phyloP scores from a whole-genome alignment of 2,329 filamentous ascomycete species.

The Fusarium chuoi region DNA sequence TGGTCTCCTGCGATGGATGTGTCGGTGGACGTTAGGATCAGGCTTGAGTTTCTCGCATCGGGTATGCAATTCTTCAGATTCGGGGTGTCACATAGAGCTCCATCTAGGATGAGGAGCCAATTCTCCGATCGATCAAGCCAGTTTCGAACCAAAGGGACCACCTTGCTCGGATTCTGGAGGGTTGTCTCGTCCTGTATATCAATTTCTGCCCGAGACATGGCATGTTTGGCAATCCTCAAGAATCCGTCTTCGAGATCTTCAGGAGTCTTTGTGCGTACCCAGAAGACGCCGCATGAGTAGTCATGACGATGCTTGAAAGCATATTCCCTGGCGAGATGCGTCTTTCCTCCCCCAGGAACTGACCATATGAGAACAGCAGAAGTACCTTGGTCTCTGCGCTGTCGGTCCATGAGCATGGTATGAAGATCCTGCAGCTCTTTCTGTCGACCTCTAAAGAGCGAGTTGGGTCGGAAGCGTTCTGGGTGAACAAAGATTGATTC shows the following conservation, averaged over 20 bases:
- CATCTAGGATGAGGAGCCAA: conserved; percentile 42
- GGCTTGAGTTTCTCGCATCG: conserved; percentile 35
- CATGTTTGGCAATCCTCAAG: conserved; percentile 36
- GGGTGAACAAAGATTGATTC: conserved; percentile 38
- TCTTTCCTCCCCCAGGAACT: conserved; percentile 40
- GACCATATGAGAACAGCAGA: conserved; percentile 40
- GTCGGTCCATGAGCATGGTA: conserved; percentile 33
- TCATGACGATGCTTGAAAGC: conserved; percentile 36
- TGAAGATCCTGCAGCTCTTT: conserved; percentile 37
- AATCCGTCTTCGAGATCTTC: conserved; percentile 43
- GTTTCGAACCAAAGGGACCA: conserved; percentile 31
- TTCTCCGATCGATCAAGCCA: conserved; percentile 37
- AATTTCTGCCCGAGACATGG: conserved; percentile 23
- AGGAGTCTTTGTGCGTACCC: conserved; percentile 39
- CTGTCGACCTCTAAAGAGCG: conserved; percentile 32
- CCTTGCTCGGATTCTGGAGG: conserved; percentile 23
- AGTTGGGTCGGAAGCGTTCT: conserved; percentile 40
- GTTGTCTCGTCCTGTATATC: conserved; percentile 23
- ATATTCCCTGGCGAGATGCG: conserved; percentile 40
- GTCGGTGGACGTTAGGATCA: conserved; percentile 41
- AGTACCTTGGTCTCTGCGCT: conserved; percentile 32
- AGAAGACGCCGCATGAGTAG: conserved; percentile 40
- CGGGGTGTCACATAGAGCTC: conserved; percentile 36
- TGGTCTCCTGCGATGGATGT: conserved; percentile 39
- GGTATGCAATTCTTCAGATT: conserved; percentile 33